Percentiles rank a stretch among this genome's conserved stretches.
These are phyloP conservation scores for Zangia roseola DNA, from an alignment of 768 basidiomycete species.

Conservation along the genomic window DNA sequence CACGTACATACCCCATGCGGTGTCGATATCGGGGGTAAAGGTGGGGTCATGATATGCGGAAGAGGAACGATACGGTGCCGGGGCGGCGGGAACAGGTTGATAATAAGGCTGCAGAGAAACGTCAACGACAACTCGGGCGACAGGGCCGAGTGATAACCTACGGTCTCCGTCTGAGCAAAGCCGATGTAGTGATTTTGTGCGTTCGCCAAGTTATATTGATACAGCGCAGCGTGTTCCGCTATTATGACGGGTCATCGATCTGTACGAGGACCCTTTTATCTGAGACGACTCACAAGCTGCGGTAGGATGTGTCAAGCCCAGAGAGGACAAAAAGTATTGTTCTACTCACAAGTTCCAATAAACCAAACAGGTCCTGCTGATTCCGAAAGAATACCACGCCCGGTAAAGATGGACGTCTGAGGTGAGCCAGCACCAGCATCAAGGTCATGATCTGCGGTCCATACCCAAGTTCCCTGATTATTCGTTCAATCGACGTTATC, in stretches of 20 bases:
- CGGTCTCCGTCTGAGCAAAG: constrained; percentile 52
- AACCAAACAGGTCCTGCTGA: constrained; percentile 80
- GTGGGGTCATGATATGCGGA: constrained; percentile 40
- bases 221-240: constrained; percentile 48
- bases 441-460: constrained; percentile 68
- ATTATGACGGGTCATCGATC: neutral
- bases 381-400: constrained; percentile 72
- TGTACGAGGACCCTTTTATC: neutral
- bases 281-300: constrained; percentile 19
- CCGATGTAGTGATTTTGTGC: constrained; percentile 50
- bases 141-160: constrained; percentile 13
- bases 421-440: constrained; percentile 55
- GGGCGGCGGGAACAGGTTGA: constrained; percentile 44
- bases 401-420: constrained; percentile 58
- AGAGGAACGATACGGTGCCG: constrained; percentile 40
- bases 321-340: neutral
- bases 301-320: constrained; percentile 1
- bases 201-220: constrained; percentile 45
- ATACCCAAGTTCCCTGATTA: constrained; percentile 69
- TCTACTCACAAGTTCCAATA: constrained; percentile 55
- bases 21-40: constrained; percentile 11
- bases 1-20: constrained; percentile 16
- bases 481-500: neutral
- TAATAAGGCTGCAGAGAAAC: constrained; percentile 40
- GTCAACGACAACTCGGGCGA: neutral